Base-by-base conservation (phyloP, 2,329 filamentous ascomycete species). In the Hymenoscyphus fructigenus region DNA sequence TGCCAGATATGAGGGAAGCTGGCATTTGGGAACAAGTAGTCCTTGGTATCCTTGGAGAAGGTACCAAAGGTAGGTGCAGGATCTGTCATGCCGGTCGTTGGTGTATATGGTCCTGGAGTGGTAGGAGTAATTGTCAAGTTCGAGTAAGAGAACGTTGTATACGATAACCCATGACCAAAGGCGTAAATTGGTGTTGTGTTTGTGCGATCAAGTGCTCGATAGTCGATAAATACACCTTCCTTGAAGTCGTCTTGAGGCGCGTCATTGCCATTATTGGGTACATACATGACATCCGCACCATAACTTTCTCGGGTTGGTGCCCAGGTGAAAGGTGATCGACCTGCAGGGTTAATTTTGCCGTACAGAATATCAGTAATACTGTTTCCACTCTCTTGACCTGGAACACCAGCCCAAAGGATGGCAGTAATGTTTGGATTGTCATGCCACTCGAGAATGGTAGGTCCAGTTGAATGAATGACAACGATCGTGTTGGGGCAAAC, bases 401-500 rank as follows among this genome's bases (percentile, higher is more conserved):
- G 92, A 20, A 93, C 79, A 72, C 91, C 91, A 38, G 91, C 91
- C 85, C 90, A 95, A 1, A 96, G 76, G 61, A 96, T 92, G 47
- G 91, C 92, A 0, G 91, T 93, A 59, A 96, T 83, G 77, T 96
- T 96, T 41, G 87, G 85, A 77, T 87, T 88, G 61, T 91, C 79
- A 72, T 91, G 88, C 83, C 88, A 94, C 10, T 91, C 85, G 14
- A 88, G 86, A 28, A 97, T 78, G 4, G 96, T 91, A 0, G 93
- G 87, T 0, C 93, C 93, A 3, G 89, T 86, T 1, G 91, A 92
- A 80, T 98, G 94, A 65, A 98, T 89, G 64, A 97, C 87, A 17
- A 98, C 91, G 66, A 98, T 90, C 14, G 93, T 97, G 83, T 97
- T 97, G 80, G 89, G 88, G 82, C 90, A 93, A 67, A 87, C 75